These are phyloP conservation scores for Russula brevipes DNA, from an alignment of 768 basidiomycete genomes.

Conservation along the genomic window DNA sequence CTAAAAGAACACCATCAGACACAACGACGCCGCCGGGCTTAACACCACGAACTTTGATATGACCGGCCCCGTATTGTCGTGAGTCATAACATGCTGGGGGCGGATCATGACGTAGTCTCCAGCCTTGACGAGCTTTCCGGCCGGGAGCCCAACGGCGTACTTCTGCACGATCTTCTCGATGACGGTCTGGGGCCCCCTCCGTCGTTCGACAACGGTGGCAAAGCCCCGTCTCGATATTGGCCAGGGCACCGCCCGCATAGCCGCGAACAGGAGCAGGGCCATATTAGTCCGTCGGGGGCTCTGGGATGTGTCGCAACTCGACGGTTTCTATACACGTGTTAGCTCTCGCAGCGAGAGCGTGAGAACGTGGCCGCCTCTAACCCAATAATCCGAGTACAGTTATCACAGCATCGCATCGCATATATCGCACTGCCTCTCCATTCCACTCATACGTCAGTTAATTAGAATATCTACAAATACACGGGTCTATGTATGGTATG, in stretches of 20 bases:
- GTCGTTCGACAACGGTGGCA: conserved; percentile 30
- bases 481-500: too few species aligned
- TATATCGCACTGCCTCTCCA: too few species aligned
- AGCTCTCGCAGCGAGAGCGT: not conserved
- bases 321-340: not conserved
- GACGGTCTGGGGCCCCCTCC: conserved; percentile 66
- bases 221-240: conserved; percentile 6
- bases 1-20: conserved; percentile 36
- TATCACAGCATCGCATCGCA: too few species aligned
- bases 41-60: conserved; percentile 76
- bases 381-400: too few species aligned
- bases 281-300: not conserved
- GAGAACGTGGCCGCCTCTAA: too few species aligned
- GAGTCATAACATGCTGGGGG: conserved; percentile 97
- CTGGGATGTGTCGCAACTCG: not conserved
- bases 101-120: conserved; percentile 99
- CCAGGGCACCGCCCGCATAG: not conserved
- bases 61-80: conserved; percentile 97
- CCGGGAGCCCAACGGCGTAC: conserved; percentile 86
- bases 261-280: conserved; percentile 4
- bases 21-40: not conserved
- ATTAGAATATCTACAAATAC: too few species aligned
- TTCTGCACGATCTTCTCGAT: conserved; percentile 98
- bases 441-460: too few species aligned
- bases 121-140: conserved; percentile 75